A percentile compares a stretch with the other conserved stretches of the same genome.
These are phyloP conservation scores for Syzygium malaccense DNA, from an alignment of 441 rosid species.

Conservation along the genomic window DNA sequence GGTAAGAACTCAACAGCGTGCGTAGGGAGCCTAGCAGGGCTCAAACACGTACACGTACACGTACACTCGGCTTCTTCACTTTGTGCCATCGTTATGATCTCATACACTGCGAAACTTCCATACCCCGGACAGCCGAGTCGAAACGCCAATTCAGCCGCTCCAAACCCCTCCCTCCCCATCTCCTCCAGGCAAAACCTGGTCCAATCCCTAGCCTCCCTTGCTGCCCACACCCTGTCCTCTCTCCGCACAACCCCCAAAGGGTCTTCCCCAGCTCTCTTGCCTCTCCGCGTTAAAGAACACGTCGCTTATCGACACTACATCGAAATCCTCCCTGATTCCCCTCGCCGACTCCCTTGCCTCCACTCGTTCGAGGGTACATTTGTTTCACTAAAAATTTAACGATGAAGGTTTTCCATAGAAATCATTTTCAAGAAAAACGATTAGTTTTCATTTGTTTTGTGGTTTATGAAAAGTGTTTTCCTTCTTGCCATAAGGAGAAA, in stretches of 20 bases:
- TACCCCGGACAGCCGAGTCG: not conserved
- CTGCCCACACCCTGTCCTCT: slow-evolving; percentile 11
- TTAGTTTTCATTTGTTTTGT: not conserved
- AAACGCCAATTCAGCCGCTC: slow-evolving; percentile 12
- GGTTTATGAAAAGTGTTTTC: not conserved
- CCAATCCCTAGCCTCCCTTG: slow-evolving; percentile 18
- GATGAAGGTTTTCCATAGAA: not conserved
- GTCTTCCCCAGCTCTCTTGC: slow-evolving; percentile 18
- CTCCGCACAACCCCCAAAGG: slow-evolving; percentile 6
- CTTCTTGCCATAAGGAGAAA: accelerated
- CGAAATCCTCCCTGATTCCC: slow-evolving; percentile 9
- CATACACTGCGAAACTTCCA: not conserved
- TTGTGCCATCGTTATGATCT: not conserved
- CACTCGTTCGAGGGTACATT: not conserved
- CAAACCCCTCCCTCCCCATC: slow-evolving; percentile 18
- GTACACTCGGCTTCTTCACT: not conserved
- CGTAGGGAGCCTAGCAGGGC: not conserved
- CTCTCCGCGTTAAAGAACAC: slow-evolving; percentile 17
- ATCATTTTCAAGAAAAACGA: not conserved
- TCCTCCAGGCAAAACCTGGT: slow-evolving; percentile 16
- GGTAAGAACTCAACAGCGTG: not conserved
- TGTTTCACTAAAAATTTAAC: not conserved
- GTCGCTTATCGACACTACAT: slow-evolving; percentile 26
- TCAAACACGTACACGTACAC: not conserved
- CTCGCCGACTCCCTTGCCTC: slow-evolving; percentile 12